These are phyloP conservation scores for Diversispora epigaea DNA, from an alignment of 192 early-diverging fungal genomes.

Conservation along the genomic window DNA sequence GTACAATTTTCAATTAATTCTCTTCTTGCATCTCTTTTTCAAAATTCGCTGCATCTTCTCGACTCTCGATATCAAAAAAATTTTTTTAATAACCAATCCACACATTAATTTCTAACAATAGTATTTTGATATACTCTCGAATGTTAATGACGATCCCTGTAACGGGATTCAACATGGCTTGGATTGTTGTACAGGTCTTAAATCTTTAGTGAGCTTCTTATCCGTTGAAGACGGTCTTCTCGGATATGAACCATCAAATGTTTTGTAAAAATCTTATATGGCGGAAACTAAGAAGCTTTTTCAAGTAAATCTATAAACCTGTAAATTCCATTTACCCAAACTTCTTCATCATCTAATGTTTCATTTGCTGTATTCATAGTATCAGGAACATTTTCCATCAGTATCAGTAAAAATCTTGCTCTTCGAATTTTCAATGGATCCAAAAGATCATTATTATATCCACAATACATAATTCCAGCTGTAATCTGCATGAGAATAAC, in stretches of 20 bases:
- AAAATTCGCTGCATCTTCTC: conserved; percentile 74
- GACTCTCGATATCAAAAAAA: conserved; percentile 73
- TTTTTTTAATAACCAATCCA: conserved; percentile 82
- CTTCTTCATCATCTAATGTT: conserved; percentile 83
- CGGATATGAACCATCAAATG: conserved; percentile 21
- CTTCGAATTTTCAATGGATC: conserved; percentile 84
- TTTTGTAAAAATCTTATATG: conserved; percentile 44
- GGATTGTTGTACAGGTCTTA: conserved; percentile 56
- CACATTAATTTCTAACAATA: conserved; percentile 80
- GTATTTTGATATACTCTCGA: conserved; percentile 65
- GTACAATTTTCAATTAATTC: conserved; percentile 68
- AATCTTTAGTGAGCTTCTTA: conserved; percentile 38
- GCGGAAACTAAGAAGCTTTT: conserved; percentile 55
- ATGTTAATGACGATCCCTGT: conserved; percentile 86
- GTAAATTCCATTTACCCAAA: conserved; percentile 81
- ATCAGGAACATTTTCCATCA: conserved; percentile 62
- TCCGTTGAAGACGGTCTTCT: conserved; percentile 10
- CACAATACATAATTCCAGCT: conserved; percentile 93
- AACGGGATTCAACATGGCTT: conserved; percentile 67
- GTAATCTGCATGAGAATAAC: conserved; percentile 78
- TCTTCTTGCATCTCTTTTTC: conserved; percentile 77
- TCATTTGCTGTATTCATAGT: conserved; percentile 54
- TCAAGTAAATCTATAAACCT: conserved; percentile 82
- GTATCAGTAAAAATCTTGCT: conserved; percentile 87
- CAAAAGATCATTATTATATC: conserved; percentile 77